Evolutionary conservation across 345 rosid species (phyloP).

Genomic region (Xanthoceras sorbifolium): DNA sequence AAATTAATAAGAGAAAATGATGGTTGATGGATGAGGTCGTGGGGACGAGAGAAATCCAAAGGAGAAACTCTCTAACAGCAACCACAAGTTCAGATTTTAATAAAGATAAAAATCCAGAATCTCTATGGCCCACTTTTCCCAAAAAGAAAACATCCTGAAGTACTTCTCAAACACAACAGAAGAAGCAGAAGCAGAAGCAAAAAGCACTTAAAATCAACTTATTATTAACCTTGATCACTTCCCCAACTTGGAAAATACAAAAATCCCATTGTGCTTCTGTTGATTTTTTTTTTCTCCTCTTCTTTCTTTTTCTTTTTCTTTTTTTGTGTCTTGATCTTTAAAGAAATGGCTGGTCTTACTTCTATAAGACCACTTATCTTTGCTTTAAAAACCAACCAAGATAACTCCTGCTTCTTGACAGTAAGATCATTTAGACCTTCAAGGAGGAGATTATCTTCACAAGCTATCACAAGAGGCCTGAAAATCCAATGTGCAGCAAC

Average conservation of each 20-base stretch:
- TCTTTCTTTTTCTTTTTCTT: too few species aligned
- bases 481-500: slow-evolving; percentile 65
- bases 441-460: slow-evolving; percentile 21
- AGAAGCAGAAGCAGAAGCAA: neutral
- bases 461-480: slow-evolving; percentile 29
- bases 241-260: neutral
- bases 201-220: neutral
- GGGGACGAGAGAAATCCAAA: slow-evolving; percentile 39
- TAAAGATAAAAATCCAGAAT: slow-evolving; percentile 30
- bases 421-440: slow-evolving; percentile 27
- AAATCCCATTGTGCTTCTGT: neutral
- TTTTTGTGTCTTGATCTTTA: too few species aligned
- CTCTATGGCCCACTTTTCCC: slow-evolving; percentile 9
- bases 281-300: too few species aligned
- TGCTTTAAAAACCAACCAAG: slow-evolving; percentile 35
- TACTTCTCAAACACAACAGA: neutral
- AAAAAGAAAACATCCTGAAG: neutral
- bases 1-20: too few species aligned
- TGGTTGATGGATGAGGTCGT: too few species aligned
- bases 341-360: slow-evolving; percentile 58
- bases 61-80: slow-evolving; percentile 19
- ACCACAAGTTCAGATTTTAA: slow-evolving; percentile 63
- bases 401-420: slow-evolving; percentile 15
- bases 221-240: neutral
- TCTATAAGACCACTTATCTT: slow-evolving; percentile 42